Evolutionary conservation across 495 filamentous ascomycete genomes (phyloP).

Genomic region (Barbatosphaeria neglecta): DNA sequence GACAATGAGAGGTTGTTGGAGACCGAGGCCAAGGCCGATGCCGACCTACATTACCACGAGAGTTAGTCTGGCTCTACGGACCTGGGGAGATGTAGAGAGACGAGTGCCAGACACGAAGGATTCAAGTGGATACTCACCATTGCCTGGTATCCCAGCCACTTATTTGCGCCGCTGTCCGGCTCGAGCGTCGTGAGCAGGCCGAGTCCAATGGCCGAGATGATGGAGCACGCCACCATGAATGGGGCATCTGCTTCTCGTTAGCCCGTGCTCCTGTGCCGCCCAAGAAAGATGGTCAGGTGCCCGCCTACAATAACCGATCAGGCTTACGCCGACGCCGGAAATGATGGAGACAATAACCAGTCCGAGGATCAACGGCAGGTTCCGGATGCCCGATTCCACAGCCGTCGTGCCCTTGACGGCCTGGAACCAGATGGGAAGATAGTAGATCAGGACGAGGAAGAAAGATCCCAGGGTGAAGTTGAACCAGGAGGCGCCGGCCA

Average conservation of each 20-base stretch:
- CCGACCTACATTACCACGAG: slow-evolving; percentile 37
- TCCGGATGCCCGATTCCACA: slow-evolving; percentile 54
- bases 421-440: slow-evolving; percentile 51
- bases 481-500: slow-evolving; percentile 42
- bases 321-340: slow-evolving; percentile 23
- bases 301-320: slow-evolving; percentile 14
- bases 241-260: too few relatives aligned
- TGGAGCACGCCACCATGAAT: slow-evolving; percentile 34
- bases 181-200: slow-evolving; percentile 54
- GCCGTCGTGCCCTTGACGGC: slow-evolving; percentile 55
- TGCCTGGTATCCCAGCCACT: slow-evolving; percentile 57
- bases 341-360: slow-evolving; percentile 47
- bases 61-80: neutral
- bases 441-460: slow-evolving; percentile 47
- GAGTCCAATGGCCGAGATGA: slow-evolving; percentile 46
- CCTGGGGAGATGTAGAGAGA: neutral
- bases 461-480: slow-evolving; percentile 38
- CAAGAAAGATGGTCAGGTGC: too few relatives aligned
- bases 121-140: slow-evolving; percentile 11
- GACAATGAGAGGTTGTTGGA: slow-evolving; percentile 47
- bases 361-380: slow-evolving; percentile 51
- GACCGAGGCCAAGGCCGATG: slow-evolving; percentile 47
- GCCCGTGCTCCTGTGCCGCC: too few relatives aligned
- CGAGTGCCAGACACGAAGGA: too few relatives aligned
- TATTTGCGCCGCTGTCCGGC: slow-evolving; percentile 30